Conservation (phyloP, 495 filamentous ascomycete genomes). For the Coniosporium apollinis region DNA sequence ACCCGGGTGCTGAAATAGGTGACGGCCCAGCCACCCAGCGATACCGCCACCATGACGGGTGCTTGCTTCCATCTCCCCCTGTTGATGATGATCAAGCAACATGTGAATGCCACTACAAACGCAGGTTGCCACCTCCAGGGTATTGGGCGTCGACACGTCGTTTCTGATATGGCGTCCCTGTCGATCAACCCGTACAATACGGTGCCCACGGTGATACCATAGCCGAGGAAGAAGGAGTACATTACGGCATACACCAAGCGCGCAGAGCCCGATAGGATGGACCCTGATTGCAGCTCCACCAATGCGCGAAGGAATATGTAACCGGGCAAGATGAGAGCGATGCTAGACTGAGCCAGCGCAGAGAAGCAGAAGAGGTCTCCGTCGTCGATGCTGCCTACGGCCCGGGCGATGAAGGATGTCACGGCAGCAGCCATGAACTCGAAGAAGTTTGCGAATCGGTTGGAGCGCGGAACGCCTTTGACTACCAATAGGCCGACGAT, state of each 20-base stretch:
- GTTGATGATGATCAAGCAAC: conserved; percentile 72
- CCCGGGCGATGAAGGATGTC: conserved; percentile 78
- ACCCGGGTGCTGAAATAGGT: conserved; percentile 61
- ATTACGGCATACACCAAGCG: conserved; percentile 95
- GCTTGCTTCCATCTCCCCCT: conserved; percentile 81
- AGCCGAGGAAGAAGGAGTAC: conserved; percentile 91
- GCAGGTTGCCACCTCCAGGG: conserved; percentile 45
- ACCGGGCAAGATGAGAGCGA: conserved; percentile 83
- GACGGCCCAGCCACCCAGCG: conserved; percentile 72
- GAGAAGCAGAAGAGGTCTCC: conserved; percentile 78
- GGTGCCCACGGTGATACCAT: conserved; percentile 88
- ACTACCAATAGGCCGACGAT: conserved; percentile 71
- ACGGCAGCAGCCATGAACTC: conserved; percentile 76
- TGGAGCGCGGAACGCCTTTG: conserved; percentile 58
- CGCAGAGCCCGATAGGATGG: conserved; percentile 77
- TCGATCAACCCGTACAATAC: conserved; percentile 77
- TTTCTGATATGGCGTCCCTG: conserved; percentile 50
- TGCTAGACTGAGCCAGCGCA: conserved; percentile 74
- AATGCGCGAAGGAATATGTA: conserved; percentile 70
- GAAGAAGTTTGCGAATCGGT: conserved; percentile 76
- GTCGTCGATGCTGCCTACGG: conserved; percentile 65
- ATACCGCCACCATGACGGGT: conserved; percentile 70
- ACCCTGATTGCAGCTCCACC: conserved; percentile 73
- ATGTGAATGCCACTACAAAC: conserved; percentile 67
- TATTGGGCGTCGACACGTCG: conserved; percentile 51